phyloP scores from a whole-genome alignment of 768 basidiomycete species.

The Macrolepiota fuliginosa region DNA sequence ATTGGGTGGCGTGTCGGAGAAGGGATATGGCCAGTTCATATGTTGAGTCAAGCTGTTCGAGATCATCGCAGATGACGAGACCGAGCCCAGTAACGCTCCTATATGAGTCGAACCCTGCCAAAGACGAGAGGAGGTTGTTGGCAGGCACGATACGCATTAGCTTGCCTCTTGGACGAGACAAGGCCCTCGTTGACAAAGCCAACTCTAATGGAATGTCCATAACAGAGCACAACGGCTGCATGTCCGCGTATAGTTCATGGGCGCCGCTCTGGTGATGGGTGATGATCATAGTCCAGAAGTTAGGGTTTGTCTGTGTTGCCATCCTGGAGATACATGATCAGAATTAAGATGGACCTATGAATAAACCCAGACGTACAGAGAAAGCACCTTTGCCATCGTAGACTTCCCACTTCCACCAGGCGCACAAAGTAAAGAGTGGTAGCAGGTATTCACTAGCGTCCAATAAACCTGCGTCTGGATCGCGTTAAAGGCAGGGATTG shows the following conservation, averaged over 20 bases:
- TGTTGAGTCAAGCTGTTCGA: slow-evolving; percentile 75
- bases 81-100: slow-evolving; percentile 41
- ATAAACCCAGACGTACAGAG: slow-evolving; percentile 58
- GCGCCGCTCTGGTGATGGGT: slow-evolving; percentile 58
- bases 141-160: slow-evolving; percentile 60
- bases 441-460: slow-evolving; percentile 65
- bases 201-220: slow-evolving; percentile 40
- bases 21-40: slow-evolving; percentile 86
- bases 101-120: slow-evolving; percentile 30
- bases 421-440: slow-evolving; percentile 71
- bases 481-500: slow-evolving; percentile 64
- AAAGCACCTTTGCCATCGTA: slow-evolving; percentile 60
- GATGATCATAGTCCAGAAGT: slow-evolving; percentile 63
- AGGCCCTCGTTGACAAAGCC: slow-evolving; percentile 14
- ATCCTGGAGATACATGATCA: slow-evolving; percentile 42
- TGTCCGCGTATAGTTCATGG: slow-evolving; percentile 51
- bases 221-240: slow-evolving; percentile 38
- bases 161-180: slow-evolving; percentile 36
- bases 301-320: slow-evolving; percentile 37
- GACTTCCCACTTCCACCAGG: slow-evolving; percentile 85
- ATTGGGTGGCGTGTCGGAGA: slow-evolving; percentile 62
- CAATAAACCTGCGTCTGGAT: slow-evolving; percentile 92
- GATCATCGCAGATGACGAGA: slow-evolving; percentile 78
- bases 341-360: background rate
- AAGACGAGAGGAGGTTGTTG: slow-evolving; percentile 41